A percentile compares a stretch with the other conserved stretches of the same genome.
Conservation (phyloP, 2,329 filamentous ascomycete species). For the Drechslerella dactyloides region DNA sequence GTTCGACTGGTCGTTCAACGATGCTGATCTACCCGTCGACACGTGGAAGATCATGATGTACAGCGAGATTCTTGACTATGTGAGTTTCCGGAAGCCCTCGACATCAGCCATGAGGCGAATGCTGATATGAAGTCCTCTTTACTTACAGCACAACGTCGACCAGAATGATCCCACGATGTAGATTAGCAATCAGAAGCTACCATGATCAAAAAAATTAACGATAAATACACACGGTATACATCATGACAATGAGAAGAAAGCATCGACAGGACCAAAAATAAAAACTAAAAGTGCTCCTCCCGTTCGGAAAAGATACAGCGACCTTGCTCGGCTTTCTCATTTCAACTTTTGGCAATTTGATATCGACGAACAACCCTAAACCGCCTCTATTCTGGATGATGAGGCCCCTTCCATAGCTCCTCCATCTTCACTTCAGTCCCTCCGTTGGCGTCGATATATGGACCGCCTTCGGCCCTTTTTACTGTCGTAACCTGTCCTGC, state of each 20-base stretch:
- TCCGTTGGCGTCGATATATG: too few species aligned
- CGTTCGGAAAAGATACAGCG: constrained; percentile 7
- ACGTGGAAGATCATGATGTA: constrained; percentile 99
- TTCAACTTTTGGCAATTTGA: too few species aligned
- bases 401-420: too few species aligned
- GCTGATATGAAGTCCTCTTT: constrained; percentile 1
- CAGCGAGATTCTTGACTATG: constrained; percentile 56
- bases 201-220: constrained; percentile 17
- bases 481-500: too few species aligned
- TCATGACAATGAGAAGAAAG: constrained; percentile 9
- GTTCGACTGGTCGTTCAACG: constrained; percentile 99
- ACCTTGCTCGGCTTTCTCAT: too few species aligned
- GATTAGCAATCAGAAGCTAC: constrained; percentile 12
- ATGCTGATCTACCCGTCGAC: constrained; percentile 93
- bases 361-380: too few species aligned
- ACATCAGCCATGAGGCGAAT: neutral
- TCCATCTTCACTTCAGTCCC: too few species aligned
- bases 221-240: neutral
- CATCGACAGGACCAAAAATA: constrained; percentile 23
- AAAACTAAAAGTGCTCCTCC: constrained; percentile 18
- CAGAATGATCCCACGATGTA: constrained; percentile 44
- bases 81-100: constrained; percentile 23
- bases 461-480: too few species aligned
- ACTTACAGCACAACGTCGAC: constrained; percentile 43
- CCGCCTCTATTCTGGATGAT: too few species aligned